Percentiles rank a stretch among this genome's conserved stretches.
Conservation (phyloP, 768 basidiomycete genomes). For the Suillus ampliporus region DNA sequence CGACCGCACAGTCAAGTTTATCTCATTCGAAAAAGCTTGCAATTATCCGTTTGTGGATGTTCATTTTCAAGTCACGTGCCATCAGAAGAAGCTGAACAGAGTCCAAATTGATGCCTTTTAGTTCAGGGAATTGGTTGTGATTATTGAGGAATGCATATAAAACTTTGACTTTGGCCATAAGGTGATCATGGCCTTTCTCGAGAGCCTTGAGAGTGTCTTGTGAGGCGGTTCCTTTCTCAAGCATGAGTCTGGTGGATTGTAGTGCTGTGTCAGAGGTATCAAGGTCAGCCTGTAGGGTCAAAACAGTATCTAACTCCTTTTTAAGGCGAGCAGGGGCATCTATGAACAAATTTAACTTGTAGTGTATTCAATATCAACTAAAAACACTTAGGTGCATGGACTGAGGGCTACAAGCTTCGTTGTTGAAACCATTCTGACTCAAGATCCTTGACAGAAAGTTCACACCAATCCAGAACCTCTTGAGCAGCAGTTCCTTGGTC, state of each 20-base stretch:
- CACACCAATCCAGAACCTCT: conserved; percentile 23
- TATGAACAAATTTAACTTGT: conserved; percentile 19
- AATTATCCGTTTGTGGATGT: conserved; percentile 40
- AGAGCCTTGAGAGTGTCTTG: conserved; percentile 25
- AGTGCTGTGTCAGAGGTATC: conserved; percentile 31
- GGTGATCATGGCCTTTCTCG: conserved; percentile 21
- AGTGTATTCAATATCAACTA: conserved; percentile 18
- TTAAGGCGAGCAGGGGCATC: conserved; percentile 37
- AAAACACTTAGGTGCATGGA: conserved; percentile 33
- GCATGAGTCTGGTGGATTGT: conserved; percentile 10
- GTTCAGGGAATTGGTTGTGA: conserved; percentile 37
- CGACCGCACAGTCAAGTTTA: conserved; percentile 38
- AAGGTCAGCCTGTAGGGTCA: conserved; percentile 37
- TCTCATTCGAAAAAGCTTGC: conserved; percentile 46
- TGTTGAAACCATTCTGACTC: conserved; percentile 41
- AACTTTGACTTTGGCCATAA: conserved; percentile 33
- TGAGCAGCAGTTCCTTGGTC: conserved; percentile 20
- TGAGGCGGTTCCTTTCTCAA: conserved; percentile 14
- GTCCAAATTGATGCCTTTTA: conserved; percentile 33
- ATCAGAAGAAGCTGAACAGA: conserved; percentile 40
- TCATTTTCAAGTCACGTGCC: conserved; percentile 46
- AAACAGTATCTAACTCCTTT: conserved; percentile 38
- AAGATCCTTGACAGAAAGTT: conserved; percentile 24
- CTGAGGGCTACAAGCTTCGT: conserved; percentile 34
- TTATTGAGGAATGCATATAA: conserved; percentile 44